Conservation (phyloP, 768 basidiomycete genomes). For the Mycena vulgaris region DNA sequence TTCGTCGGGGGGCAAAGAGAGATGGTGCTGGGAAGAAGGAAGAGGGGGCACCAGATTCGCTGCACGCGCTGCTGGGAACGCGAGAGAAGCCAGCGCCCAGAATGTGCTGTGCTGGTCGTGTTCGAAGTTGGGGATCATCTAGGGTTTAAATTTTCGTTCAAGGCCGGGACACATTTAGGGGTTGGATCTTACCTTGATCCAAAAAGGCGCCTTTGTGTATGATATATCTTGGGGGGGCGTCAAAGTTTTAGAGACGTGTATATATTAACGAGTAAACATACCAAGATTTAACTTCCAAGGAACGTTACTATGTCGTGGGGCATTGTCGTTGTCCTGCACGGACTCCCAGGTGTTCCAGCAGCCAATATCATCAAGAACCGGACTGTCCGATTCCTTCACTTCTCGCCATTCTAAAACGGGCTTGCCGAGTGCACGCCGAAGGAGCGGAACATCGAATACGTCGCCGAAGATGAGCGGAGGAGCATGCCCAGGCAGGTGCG, state of each 20-base stretch:
- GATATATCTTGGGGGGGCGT: constrained; percentile 45
- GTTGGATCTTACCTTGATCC: constrained; percentile 37
- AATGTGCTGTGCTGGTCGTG: constrained; percentile 43
- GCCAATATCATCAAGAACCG: constrained; percentile 44
- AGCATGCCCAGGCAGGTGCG: constrained; percentile 38
- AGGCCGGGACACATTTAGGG: neutral
- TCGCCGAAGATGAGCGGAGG: constrained; percentile 49
- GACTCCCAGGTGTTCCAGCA: constrained; percentile 49
- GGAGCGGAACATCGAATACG: constrained; percentile 53
- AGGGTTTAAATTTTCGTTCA: neutral
- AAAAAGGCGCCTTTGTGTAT: constrained; percentile 42
- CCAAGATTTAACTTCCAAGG: constrained; percentile 38
- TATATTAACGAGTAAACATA: constrained; percentile 22
- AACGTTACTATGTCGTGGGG: constrained; percentile 36
- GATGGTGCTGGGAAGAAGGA: constrained; percentile 32
- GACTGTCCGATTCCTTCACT: constrained; percentile 44
- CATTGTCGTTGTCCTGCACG: neutral
- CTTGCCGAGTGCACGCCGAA: constrained; percentile 45
- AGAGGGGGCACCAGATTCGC: constrained; percentile 34
- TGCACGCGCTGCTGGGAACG: constrained; percentile 36
- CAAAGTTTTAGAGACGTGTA: constrained; percentile 20
- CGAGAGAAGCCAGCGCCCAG: constrained; percentile 42
- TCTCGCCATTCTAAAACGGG: constrained; percentile 57
- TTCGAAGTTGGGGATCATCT: constrained; percentile 42
- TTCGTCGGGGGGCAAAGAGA: constrained; percentile 41